Evolutionary conservation across 2,329 filamentous ascomycete species (phyloP).

Genomic region (Thyridium curvatum): DNA sequence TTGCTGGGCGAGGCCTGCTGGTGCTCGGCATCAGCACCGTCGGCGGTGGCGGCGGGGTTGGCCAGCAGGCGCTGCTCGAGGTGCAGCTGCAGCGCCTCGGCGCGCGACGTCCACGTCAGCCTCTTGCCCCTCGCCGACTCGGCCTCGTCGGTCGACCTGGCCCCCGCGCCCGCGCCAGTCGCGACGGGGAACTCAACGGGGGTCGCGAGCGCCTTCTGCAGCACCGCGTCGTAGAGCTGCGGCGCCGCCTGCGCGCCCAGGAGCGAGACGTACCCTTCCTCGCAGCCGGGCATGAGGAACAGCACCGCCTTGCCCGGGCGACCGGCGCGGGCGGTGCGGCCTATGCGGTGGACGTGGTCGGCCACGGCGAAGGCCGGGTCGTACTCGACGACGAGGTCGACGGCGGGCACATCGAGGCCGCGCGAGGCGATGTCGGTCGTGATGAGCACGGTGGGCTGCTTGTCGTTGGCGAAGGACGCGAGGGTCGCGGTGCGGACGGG

Average conservation of each 20-base stretch:
- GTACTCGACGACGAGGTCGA: slow-evolving; percentile 93
- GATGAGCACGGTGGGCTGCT: slow-evolving; percentile 73
- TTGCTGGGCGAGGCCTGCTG: slow-evolving; percentile 8
- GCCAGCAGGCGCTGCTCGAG: slow-evolving; percentile 55
- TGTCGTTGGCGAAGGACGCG: slow-evolving; percentile 67
- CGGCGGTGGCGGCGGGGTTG: slow-evolving; percentile 13
- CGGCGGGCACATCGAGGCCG: slow-evolving; percentile 84
- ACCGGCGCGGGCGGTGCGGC: slow-evolving; percentile 88
- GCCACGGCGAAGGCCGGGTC: slow-evolving; percentile 90
- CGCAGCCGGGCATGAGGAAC: slow-evolving; percentile 83
- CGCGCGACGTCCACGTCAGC: slow-evolving; percentile 34
- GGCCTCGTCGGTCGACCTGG: slow-evolving; percentile 58
- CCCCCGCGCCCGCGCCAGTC: slow-evolving; percentile 44
- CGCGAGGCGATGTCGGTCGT: slow-evolving; percentile 95
- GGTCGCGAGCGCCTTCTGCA: slow-evolving; percentile 60
- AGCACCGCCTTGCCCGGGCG: slow-evolving; percentile 80
- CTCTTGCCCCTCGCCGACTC: slow-evolving; percentile 38
- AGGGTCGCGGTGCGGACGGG: slow-evolving; percentile 82
- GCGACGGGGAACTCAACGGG: slow-evolving; percentile 52
- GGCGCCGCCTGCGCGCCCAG: slow-evolving; percentile 47
- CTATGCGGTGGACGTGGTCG: slow-evolving; percentile 91
- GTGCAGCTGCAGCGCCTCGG: slow-evolving; percentile 53
- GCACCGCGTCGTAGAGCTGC: slow-evolving; percentile 45
- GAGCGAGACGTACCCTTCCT: slow-evolving; percentile 83
- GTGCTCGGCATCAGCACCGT: slow-evolving; percentile 2